phyloP scores from a whole-genome alignment of 768 basidiomycete genomes.

The Rickenella mellea region DNA sequence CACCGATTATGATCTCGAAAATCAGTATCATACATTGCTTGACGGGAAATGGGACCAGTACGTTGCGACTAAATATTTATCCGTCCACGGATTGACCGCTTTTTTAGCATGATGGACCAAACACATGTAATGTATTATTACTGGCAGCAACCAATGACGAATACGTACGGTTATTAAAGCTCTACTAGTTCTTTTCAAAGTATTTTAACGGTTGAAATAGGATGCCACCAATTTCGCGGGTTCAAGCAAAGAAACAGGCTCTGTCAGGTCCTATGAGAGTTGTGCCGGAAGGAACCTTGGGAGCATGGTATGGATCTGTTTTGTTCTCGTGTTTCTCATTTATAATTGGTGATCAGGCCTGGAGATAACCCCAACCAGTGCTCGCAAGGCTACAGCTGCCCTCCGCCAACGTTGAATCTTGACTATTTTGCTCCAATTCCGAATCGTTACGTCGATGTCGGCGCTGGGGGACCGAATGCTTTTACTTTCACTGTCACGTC shows the following conservation, averaged over 20 bases:
- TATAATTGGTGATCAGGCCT: constrained; percentile 32
- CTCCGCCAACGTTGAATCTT: constrained; percentile 38
- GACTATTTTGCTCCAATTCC: constrained; percentile 47
- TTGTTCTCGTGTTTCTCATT: background rate
- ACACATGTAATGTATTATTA: constrained; percentile 60
- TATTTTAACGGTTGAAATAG: constrained; percentile 15
- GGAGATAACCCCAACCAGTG: constrained; percentile 61
- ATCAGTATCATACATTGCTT: constrained; percentile 48
- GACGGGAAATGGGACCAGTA: constrained; percentile 63
- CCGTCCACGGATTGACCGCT: constrained; percentile 10
- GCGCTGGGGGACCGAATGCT: constrained; percentile 46
- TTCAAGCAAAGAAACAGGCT: constrained; percentile 46
- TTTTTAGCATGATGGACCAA: constrained; percentile 60
- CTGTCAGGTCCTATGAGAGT: constrained; percentile 57
- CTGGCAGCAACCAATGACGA: constrained; percentile 65
- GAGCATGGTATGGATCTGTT: constrained; percentile 38
- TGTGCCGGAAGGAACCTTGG: constrained; percentile 47
- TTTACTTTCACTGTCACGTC: constrained; percentile 44
- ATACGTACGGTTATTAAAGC: constrained; percentile 32
- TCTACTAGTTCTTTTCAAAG: background rate
- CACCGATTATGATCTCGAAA: constrained; percentile 50
- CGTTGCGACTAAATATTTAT: constrained; percentile 12
- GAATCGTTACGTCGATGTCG: constrained; percentile 51
- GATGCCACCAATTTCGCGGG: constrained; percentile 42
- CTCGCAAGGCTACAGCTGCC: constrained; percentile 34